phyloP scores from a whole-genome alignment of 2,329 filamentous ascomycete genomes.

The Verruconis gallopava region DNA sequence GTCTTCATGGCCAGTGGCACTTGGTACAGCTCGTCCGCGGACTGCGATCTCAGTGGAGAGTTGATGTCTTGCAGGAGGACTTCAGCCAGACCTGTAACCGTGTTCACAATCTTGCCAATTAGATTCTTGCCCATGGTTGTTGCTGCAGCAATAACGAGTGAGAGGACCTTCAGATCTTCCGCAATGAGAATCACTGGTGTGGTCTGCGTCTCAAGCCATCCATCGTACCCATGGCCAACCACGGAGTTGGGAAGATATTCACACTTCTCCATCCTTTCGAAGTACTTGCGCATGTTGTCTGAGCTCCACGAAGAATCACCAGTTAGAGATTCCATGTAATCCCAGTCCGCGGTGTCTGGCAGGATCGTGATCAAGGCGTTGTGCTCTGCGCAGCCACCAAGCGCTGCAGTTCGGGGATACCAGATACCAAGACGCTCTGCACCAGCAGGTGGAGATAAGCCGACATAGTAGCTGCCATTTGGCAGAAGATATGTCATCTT shows the following conservation, averaged over 20 bases:
- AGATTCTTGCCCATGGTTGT: conserved; percentile 36
- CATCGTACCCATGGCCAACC: conserved; percentile 42
- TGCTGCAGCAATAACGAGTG: conserved; percentile 37
- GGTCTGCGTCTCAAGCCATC: conserved; percentile 39
- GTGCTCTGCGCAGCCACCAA: conserved; percentile 32
- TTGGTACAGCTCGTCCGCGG: conserved; percentile 39
- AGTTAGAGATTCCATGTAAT: conserved; percentile 14
- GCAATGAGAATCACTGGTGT: conserved; percentile 39
- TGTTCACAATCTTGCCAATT: conserved; percentile 26
- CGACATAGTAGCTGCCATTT: conserved; percentile 27
- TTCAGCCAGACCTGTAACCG: conserved; percentile 31
- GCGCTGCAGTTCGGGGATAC: conserved; percentile 35
- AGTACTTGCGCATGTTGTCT: conserved; percentile 46
- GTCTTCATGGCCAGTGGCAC: conserved; percentile 41
- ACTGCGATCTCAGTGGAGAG: conserved; percentile 34
- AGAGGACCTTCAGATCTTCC: conserved; percentile 40
- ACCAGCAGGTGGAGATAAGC: conserved; percentile 27
- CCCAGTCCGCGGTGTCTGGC: conserved; percentile 16
- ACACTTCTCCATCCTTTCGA: conserved; percentile 40
- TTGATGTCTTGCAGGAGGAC: conserved; percentile 41
- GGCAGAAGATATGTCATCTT: conserved; percentile 39
- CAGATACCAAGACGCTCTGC: conserved; percentile 32
- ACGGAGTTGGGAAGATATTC: conserved; percentile 33
- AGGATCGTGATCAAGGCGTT: conserved; percentile 14
- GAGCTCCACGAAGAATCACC: conserved; percentile 24